Base-by-base conservation (phyloP, 139 green algal species). In the Chlorella sp. region DNA sequence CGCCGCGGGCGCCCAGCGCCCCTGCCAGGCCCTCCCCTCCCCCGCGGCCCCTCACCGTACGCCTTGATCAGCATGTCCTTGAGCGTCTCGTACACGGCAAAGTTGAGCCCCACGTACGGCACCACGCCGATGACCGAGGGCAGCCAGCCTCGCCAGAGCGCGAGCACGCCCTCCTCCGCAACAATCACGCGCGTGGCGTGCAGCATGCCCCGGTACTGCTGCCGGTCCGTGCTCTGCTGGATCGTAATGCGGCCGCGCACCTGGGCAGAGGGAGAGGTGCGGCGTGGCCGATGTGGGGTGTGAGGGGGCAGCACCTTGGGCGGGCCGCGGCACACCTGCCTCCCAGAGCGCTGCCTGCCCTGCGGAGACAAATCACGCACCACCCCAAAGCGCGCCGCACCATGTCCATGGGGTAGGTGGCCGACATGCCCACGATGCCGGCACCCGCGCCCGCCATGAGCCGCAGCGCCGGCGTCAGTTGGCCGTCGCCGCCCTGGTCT, bases 361-460 rank as follows among this genome's bases (percentile, higher is more conserved):
- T n/a, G n/a, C n/a, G n/a, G n/a, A n/a, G n/a, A n/a, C n/a, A n/a
- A n/a, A n/a, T 1, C 48, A n/a, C 23, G 15, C 56, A 14, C 23
- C 56, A 38, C 11, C 56, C 56, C 48, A 15, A 15, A 12, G 92
- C 81, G 3, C 93, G 93, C 0, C 94, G 84, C 27, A 99, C 94
- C 96, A 99, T 99, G 78, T 99, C 96, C 73, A 99, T 84, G 8
- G 95, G 96, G 74, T 99, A 99, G 1, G 95, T 99, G 56, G 93
- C 90, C 17, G 80, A 90, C 89, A 95, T 97, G 94, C 97, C 98
- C 15, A 95, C 92, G 38, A 98, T 98, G 76, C 96, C 96, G 6
- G 96, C 96, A 27, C 88, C 87, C 9, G 95, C 96, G 11, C 96
- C 96, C 15, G 95, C 94, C 12, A 82, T 58, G 8, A 99, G 85